A percentile compares a stretch with the other conserved stretches of the same genome.
These are phyloP conservation scores for Phoma sp. DNA, from an alignment of 2,329 filamentous ascomycete genomes.

Conservation along the genomic window DNA sequence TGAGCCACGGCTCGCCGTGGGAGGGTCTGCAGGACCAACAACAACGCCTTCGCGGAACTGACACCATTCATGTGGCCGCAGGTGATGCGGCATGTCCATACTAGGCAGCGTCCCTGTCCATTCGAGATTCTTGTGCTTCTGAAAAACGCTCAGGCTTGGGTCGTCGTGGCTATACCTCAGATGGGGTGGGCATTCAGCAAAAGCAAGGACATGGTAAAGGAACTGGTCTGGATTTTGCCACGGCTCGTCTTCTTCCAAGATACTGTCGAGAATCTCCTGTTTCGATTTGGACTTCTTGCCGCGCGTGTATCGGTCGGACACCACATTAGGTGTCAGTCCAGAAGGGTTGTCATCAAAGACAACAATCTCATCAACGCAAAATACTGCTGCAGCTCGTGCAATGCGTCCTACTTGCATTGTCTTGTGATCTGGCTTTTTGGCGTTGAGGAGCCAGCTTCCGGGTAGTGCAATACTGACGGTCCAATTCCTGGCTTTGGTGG, in stretches of 20 bases:
- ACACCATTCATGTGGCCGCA: slow-evolving; percentile 78
- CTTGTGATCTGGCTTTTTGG: slow-evolving; percentile 76
- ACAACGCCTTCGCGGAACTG: slow-evolving; percentile 81
- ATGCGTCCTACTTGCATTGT: slow-evolving; percentile 76
- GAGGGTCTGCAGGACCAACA: slow-evolving; percentile 42
- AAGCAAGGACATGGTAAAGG: slow-evolving; percentile 78
- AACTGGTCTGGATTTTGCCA: slow-evolving; percentile 81
- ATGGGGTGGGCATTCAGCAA: slow-evolving; percentile 84
- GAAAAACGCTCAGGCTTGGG: slow-evolving; percentile 72
- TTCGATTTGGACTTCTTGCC: slow-evolving; percentile 34
- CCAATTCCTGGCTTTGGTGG: slow-evolving; percentile 70
- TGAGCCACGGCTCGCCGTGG: slow-evolving; percentile 7
- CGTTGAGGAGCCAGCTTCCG: slow-evolving; percentile 72
- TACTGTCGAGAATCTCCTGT: slow-evolving; percentile 51
- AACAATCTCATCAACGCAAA: slow-evolving; percentile 83
- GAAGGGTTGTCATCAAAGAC: slow-evolving; percentile 76
- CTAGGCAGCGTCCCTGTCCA: slow-evolving; percentile 76
- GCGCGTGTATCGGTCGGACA: slow-evolving; percentile 29
- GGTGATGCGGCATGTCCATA: slow-evolving; percentile 85
- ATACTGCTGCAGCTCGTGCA: slow-evolving; percentile 81
- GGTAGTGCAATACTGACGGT: slow-evolving; percentile 81
- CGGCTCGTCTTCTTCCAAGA: slow-evolving; percentile 55
- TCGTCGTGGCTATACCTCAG: slow-evolving; percentile 54
- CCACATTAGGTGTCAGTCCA: slow-evolving; percentile 33
- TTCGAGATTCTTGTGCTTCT: slow-evolving; percentile 78